Evolutionary conservation across 352 stramenopile species (phyloP).

Genomic region (Pythium guiyangense): DNA sequence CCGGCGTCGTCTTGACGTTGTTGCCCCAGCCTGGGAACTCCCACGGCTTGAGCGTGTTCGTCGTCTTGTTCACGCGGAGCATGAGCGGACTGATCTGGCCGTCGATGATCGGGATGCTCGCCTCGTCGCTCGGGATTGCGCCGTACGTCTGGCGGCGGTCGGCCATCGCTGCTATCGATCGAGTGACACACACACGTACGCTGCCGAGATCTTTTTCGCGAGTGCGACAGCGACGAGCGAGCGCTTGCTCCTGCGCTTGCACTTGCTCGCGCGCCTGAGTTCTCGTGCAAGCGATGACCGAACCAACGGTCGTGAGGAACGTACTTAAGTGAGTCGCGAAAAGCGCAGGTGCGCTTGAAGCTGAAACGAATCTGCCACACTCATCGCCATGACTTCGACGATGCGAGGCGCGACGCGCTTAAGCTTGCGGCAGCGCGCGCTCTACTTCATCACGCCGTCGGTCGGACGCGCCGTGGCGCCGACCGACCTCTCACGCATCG

Average conservation of each 20-base stretch:
- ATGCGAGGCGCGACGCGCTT: not conserved
- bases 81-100: slow-evolving; percentile 64
- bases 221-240: not conserved
- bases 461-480: slow-evolving; percentile 21
- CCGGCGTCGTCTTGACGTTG: slow-evolving; percentile 50
- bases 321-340: too few relatives aligned
- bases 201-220: slow-evolving; percentile 9
- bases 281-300: not conserved
- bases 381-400: slow-evolving; percentile 1
- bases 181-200: not conserved
- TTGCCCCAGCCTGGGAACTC: slow-evolving; percentile 85
- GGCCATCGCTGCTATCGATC: slow-evolving; percentile 24
- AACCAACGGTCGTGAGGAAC: too few relatives aligned
- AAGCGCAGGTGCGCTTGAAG: not conserved
- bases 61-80: slow-evolving; percentile 68
- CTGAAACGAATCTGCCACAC: not conserved
- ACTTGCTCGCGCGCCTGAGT: not conserved
- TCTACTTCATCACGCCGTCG: slow-evolving; percentile 68
- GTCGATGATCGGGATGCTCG: slow-evolving; percentile 25
- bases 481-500: slow-evolving; percentile 23
- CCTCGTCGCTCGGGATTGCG: slow-evolving; percentile 43
- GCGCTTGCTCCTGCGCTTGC: not conserved
- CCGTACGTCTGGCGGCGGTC: slow-evolving; percentile 46
- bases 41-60: slow-evolving; percentile 72
- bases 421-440: slow-evolving; percentile 12